Evolutionary conservation across 495 filamentous ascomycete genomes (phyloP).

Genomic region (Penicillium verhagenii): DNA sequence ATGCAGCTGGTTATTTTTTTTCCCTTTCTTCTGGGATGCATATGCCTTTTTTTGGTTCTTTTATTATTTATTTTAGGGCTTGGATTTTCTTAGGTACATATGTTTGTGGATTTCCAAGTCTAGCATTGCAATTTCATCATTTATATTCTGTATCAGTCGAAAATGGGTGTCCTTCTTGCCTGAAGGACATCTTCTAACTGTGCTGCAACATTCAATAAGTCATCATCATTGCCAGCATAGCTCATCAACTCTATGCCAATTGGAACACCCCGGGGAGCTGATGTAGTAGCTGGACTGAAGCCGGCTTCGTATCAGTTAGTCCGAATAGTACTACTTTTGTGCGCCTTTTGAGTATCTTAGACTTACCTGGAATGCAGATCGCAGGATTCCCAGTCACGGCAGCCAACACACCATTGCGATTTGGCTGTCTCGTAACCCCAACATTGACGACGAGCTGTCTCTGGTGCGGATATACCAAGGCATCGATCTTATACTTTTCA

Average conservation of each 20-base stretch:
- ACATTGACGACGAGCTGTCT: conserved; percentile 59
- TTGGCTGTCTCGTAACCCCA: conserved; percentile 52
- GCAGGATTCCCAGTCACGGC: conserved; percentile 64
- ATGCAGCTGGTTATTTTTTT: conserved; percentile 1
- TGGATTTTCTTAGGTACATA: neutral
- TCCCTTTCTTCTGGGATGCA: neutral
- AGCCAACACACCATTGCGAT: conserved; percentile 64
- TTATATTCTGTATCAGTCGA: conserved; percentile 15
- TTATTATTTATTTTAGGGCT: too few species aligned
- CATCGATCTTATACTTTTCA: conserved; percentile 47
- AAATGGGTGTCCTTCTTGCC: conserved; percentile 43
- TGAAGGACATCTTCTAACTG: conserved; percentile 38
- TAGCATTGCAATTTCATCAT: neutral
- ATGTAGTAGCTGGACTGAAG: conserved; percentile 39
- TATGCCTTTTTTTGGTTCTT: neutral
- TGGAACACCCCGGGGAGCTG: conserved; percentile 56
- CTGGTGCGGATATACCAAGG: conserved; percentile 65
- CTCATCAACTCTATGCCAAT: conserved; percentile 67
- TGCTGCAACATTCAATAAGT: conserved; percentile 51
- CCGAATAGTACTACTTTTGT: too few species aligned
- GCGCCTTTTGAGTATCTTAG: neutral
- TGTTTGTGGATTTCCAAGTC: neutral
- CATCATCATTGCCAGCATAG: conserved; percentile 48
- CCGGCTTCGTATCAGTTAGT: conserved; percentile 30
- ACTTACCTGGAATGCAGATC: conserved; percentile 54